Base-by-base conservation (phyloP, 2,329 filamentous ascomycete species). In the Aspergillus amoenus region DNA sequence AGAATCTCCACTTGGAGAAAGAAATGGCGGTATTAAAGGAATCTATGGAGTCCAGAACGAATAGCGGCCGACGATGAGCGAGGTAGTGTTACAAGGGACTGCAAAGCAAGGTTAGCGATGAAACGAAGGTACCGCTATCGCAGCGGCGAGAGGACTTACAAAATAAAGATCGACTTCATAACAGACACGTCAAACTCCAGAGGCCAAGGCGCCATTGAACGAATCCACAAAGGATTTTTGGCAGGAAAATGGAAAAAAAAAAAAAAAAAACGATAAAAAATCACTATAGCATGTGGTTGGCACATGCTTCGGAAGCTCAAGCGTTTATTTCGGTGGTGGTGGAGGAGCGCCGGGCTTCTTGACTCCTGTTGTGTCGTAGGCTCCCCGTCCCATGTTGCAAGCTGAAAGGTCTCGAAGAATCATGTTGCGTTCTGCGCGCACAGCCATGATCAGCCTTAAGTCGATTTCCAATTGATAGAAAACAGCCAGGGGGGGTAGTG, bases 281-380 rank as follows among this genome's bases (percentile, higher is more conserved):
- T 51, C 55, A 58, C 52, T 56, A 49, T 53, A 59, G 57, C 53
- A 57, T 63, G 62, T 61, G 61, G 61, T 64, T 61, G 57, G 57
- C 61, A 60, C 50, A 62, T 61, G 61, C 51, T 57, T 30, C n/a
- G 21, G 21, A 39, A 47, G 43, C 54, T 59, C 32, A 60, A 52
- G 59, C 40, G 17, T 21, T 65, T 62, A 61, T 61, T 56, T 61
- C 39, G 77, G 76, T 44, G 75, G 76, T 61, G 78, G 79, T 64
- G 78, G 77, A 56, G 75, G 73, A 60, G 68, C 70, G 44, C 70
- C 70, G 43, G 78, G 79, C 68, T 81, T 80, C 62, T 79, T 78
- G 21, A 81, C 77, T 27, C 79, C 79, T 6, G 79, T 81, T 41
- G 79, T 81, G 62, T 81, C 79, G 61, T 81, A 81, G 57, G 77